phyloP scores from a whole-genome alignment of 2,329 filamentous ascomycete species.

The Exophiala aquamarina region DNA sequence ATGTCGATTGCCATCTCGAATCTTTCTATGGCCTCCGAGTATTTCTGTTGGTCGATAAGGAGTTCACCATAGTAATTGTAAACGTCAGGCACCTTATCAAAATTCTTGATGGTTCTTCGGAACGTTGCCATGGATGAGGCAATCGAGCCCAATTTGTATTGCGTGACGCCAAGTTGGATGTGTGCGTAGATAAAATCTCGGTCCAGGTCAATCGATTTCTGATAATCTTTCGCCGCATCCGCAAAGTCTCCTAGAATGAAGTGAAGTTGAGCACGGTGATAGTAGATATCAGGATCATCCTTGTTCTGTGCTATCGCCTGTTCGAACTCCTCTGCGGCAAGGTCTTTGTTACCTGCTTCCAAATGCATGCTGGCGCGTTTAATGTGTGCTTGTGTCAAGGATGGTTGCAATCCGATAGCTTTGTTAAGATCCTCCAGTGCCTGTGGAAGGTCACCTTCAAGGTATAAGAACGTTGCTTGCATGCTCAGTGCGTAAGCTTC shows the following conservation, averaged over 20 bases:
- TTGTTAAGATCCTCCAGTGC: slow-evolving; percentile 85
- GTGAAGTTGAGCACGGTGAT: slow-evolving; percentile 96
- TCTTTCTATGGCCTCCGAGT: slow-evolving; percentile 91
- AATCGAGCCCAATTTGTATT: slow-evolving; percentile 99
- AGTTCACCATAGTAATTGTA: slow-evolving; percentile 99
- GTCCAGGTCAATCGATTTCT: slow-evolving; percentile 98
- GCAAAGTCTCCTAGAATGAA: slow-evolving; percentile 95
- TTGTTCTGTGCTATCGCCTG: slow-evolving; percentile 80
- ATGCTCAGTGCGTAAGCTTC: slow-evolving; percentile 95
- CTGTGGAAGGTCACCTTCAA: slow-evolving; percentile 81
- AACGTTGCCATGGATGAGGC: slow-evolving; percentile 99
- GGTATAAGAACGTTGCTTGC: slow-evolving; percentile 91
- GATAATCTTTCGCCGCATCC: slow-evolving; percentile 96
- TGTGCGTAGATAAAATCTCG: slow-evolving; percentile 97
- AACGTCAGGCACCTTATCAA: slow-evolving; percentile 91
- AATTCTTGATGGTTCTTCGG: slow-evolving; percentile 96
- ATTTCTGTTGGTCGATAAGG: slow-evolving; percentile 94
- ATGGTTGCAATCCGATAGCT: slow-evolving; percentile 85
- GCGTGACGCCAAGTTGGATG: slow-evolving; percentile 97
- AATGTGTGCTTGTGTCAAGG: slow-evolving; percentile 94
- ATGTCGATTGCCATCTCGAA: slow-evolving; percentile 98
- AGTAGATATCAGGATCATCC: slow-evolving; percentile 94
- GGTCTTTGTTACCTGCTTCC: slow-evolving; percentile 84
- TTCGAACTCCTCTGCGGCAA: slow-evolving; percentile 83
- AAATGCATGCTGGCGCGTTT: slow-evolving; percentile 98